Evolutionary conservation across 192 early-diverging fungal species (phyloP).

Genomic region (Entomortierella parvispora): DNA sequence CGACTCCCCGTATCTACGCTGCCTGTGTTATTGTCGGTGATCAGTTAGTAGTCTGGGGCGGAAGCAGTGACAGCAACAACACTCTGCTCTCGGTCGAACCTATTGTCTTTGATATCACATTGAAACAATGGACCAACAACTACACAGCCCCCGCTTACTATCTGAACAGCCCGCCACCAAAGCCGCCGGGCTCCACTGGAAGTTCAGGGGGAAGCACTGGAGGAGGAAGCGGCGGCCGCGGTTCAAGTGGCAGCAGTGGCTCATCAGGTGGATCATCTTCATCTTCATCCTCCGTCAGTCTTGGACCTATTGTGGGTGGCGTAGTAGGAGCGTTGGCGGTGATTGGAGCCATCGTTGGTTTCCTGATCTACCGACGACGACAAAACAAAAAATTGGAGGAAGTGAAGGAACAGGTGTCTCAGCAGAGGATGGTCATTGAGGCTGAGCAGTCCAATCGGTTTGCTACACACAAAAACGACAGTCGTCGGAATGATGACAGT

Average conservation of each 20-base stretch:
- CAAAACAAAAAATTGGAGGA: conserved; percentile 6
- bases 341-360: conserved; percentile 9
- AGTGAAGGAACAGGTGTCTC: conserved; percentile 1
- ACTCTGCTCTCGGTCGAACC: conserved; percentile 5
- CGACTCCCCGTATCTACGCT: conserved; percentile 9
- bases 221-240: background rate
- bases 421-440: conserved; percentile 16
- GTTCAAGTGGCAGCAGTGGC: background rate
- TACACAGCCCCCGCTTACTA: conserved; percentile 12
- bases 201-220: no score
- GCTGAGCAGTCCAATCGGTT: conserved; percentile 2
- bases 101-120: conserved; percentile 11
- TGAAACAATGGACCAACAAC: conserved; percentile 10
- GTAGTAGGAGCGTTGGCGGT: conserved; percentile 10
- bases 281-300: background rate
- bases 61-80: conserved; percentile 10
- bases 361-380: conserved; percentile 11
- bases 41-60: conserved; percentile 16
- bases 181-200: background rate
- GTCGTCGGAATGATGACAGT: background rate
- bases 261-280: background rate
- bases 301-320: conserved; percentile 4
- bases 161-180: background rate
- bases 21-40: conserved; percentile 8
- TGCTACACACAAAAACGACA: background rate